Conservation (phyloP, 805 yeast species). For the Hyphopichia homilentoma region DNA sequence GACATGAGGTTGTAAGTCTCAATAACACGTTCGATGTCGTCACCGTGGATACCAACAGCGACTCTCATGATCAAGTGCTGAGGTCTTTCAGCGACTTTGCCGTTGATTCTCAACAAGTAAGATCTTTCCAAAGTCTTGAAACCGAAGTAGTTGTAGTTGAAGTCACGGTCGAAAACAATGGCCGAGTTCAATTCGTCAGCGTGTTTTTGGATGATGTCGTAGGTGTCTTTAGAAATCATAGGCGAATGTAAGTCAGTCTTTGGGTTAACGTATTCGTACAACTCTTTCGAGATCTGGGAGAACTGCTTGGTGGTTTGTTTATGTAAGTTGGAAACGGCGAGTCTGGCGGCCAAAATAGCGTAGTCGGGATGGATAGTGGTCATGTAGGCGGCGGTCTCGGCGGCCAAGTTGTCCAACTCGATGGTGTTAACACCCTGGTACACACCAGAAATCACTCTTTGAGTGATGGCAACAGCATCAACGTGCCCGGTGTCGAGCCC, state of each 20-base stretch:
- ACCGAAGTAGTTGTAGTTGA: conserved; percentile 56
- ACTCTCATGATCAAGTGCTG: conserved; percentile 63
- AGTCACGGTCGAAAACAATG: conserved; percentile 47
- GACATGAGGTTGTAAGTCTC: conserved; percentile 61
- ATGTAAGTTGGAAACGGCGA: conserved; percentile 91
- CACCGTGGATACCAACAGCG: conserved; percentile 57
- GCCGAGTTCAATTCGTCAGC: conserved; percentile 44
- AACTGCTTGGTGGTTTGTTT: conserved; percentile 89
- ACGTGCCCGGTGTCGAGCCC: conserved; percentile 90
- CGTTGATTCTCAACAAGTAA: conserved; percentile 50
- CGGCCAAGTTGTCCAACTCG: conserved; percentile 68
- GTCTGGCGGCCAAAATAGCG: conserved; percentile 91
- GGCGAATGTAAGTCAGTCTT: conserved; percentile 59
- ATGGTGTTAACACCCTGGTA: conserved; percentile 95
- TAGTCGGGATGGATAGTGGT: conserved; percentile 98
- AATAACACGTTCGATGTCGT: conserved; percentile 47
- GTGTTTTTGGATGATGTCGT: conserved; percentile 31
- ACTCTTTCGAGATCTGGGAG: conserved; percentile 68
- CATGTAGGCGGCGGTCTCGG: conserved; percentile 97
- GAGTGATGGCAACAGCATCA: conserved; percentile 94
- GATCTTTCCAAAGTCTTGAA: conserved; percentile 61
- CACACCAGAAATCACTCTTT: conserved; percentile 92
- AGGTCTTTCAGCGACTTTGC: conserved; percentile 59
- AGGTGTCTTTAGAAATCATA: conserved; percentile 41
- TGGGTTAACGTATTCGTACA: conserved; percentile 79